phyloP scores from a whole-genome alignment of 345 rosid genomes.

The Eucalyptus pauciflora region DNA sequence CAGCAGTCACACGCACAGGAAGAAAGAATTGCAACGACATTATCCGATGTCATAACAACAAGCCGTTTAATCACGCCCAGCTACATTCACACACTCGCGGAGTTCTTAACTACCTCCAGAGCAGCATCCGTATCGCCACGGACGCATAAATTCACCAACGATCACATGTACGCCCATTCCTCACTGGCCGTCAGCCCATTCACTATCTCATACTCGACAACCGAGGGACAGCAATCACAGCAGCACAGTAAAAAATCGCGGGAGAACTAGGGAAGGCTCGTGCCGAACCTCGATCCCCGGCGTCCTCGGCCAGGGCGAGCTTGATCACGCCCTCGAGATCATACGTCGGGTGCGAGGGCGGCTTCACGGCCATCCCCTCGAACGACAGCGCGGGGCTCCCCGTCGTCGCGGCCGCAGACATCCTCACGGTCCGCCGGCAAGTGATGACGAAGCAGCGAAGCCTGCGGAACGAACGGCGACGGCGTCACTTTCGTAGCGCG shows the following conservation, averaged over 20 bases:
- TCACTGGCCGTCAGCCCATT: background rate
- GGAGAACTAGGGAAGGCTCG: background rate
- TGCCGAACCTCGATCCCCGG: constrained; percentile 68
- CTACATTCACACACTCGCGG: background rate
- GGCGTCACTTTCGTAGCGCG: background rate
- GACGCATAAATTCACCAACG: background rate
- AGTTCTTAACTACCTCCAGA: background rate
- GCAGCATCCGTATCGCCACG: background rate
- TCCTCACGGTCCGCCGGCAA: constrained; percentile 32
- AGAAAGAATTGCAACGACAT: background rate
- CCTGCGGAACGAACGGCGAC: background rate
- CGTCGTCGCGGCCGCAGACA: constrained; percentile 23
- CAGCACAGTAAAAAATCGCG: background rate
- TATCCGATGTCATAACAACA: background rate
- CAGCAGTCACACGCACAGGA: background rate
- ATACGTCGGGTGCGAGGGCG: constrained; percentile 89
- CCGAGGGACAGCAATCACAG: background rate
- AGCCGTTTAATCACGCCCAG: background rate
- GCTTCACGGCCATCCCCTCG: constrained; percentile 44
- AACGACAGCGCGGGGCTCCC: constrained; percentile 12
- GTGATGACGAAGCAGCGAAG: background rate
- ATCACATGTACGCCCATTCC: background rate
- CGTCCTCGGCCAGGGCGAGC: constrained; percentile 83
- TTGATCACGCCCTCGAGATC: constrained; percentile 65
- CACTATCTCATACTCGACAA: background rate